These are phyloP conservation scores for Pichiaceae sp. DNA, from an alignment of 1,139 yeast species.

Conservation along the genomic window DNA sequence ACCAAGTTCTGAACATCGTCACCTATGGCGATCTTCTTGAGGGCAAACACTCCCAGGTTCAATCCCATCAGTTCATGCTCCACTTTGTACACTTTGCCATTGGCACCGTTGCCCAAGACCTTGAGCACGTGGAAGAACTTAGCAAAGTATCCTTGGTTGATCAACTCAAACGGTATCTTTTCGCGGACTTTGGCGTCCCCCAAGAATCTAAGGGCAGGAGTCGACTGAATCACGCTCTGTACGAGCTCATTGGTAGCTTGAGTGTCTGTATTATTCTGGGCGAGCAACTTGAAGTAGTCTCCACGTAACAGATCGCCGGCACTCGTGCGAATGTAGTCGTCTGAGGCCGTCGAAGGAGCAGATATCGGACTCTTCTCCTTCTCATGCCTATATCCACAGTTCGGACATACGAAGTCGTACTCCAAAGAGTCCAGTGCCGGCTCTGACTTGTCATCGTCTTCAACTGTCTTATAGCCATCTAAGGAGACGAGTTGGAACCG, in stretches of 20 bases:
- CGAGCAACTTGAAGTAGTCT: constrained; percentile 22
- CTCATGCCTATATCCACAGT: constrained; percentile 28
- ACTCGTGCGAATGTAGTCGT: constrained; percentile 5
- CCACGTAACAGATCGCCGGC: constrained; percentile 10
- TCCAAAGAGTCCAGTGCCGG: not conserved
- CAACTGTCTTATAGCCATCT: constrained; percentile 6
- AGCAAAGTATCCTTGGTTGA: constrained; percentile 68
- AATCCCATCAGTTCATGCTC: constrained; percentile 68
- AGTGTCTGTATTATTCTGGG: constrained; percentile 12
- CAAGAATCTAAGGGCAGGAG: not conserved
- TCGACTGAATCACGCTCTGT: not conserved
- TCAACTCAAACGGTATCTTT: constrained; percentile 32
- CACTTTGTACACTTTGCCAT: constrained; percentile 78
- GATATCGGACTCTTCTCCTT: not conserved
- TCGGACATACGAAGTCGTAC: constrained; percentile 28
- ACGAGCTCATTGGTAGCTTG: constrained; percentile 12
- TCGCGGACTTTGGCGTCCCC: not conserved
- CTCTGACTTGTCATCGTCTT: not conserved
- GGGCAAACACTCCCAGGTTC: constrained; percentile 70
- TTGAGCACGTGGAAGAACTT: constrained; percentile 52
- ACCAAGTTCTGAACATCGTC: constrained; percentile 59
- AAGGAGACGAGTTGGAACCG: constrained; percentile 28
- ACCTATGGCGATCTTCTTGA: constrained; percentile 80
- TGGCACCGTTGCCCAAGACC: constrained; percentile 69
- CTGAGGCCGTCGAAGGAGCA: not conserved